Evolutionary conservation across 2,329 filamentous ascomycete genomes (phyloP).

Genomic region (Penicillium sp.): DNA sequence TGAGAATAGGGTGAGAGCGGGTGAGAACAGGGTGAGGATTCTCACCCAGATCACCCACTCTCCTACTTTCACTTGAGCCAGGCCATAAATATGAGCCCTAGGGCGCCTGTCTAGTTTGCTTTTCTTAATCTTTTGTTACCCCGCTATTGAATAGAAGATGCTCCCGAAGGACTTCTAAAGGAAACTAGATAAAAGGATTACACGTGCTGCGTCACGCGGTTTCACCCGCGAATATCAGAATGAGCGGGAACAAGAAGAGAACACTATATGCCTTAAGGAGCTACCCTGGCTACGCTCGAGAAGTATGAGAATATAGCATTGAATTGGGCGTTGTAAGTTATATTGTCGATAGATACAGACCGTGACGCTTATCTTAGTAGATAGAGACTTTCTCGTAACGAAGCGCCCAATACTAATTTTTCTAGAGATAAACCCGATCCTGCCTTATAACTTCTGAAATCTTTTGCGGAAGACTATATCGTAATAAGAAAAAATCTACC

Average conservation of each 20-base stretch:
- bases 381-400: constrained; percentile 9
- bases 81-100: too few relatives aligned
- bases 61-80: too few relatives aligned
- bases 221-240: constrained; percentile 13
- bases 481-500: background rate
- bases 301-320: constrained; percentile 4
- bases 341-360: background rate
- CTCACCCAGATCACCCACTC: too few relatives aligned
- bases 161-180: constrained; percentile 1
- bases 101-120: too few relatives aligned
- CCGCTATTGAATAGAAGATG: background rate
- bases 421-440: constrained; percentile 7
- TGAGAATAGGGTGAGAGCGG: too few relatives aligned
- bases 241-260: constrained; percentile 6
- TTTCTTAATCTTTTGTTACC: too few relatives aligned
- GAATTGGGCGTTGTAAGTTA: constrained; percentile 5
- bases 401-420: constrained; percentile 7
- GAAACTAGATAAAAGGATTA: constrained; percentile 6
- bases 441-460: constrained; percentile 12
- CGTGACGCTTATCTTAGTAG: background rate
- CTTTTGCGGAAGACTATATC: constrained; percentile 17
- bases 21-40: too few relatives aligned
- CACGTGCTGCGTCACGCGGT: constrained; percentile 10
- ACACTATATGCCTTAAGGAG: constrained; percentile 5
- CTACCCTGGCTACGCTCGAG: constrained; percentile 2